Conservation (phyloP, 257 asterid species). For the Henckelia pumila region DNA sequence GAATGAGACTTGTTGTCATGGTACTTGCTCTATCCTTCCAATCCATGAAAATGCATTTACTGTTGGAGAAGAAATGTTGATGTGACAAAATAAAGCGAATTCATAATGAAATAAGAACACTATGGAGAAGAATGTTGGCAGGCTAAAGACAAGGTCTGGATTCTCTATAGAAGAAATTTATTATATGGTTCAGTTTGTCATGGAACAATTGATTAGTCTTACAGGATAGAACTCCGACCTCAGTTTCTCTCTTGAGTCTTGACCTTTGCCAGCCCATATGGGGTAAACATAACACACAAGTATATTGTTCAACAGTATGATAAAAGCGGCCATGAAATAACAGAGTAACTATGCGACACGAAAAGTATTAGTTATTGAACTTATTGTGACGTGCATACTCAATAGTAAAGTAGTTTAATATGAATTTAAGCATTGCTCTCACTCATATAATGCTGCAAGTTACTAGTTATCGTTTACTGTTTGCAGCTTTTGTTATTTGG, state of each 20-base stretch:
- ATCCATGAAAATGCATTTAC: not conserved
- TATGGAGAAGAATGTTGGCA: not conserved
- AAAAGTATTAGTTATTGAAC: too few relatives aligned
- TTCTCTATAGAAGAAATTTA: not conserved
- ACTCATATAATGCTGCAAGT: conserved; percentile 11
- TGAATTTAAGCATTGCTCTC: conserved; percentile 10
- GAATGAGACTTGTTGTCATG: not conserved
- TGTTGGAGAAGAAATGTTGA: not conserved
- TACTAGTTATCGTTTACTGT: conserved; percentile 15
- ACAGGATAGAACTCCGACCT: too few relatives aligned
- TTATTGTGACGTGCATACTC: not conserved
- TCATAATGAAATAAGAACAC: not conserved
- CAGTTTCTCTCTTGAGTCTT: too few relatives aligned
- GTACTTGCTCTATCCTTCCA: not conserved
- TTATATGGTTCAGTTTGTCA: too few relatives aligned
- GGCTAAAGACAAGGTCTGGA: not conserved
- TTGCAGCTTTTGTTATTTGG: conserved; percentile 94
- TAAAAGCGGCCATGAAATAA: not conserved
- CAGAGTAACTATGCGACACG: not conserved
- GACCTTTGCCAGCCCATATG: not conserved
- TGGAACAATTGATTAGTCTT: too few relatives aligned
- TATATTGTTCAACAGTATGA: not conserved
- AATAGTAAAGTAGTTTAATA: conserved; percentile 9
- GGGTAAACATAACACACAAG: not conserved
- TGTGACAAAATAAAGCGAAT: not conserved